Percentiles rank a stretch among this genome's conserved stretches.
phyloP scores from a whole-genome alignment of 352 stramenopile genomes.

The Globisporangium radiosum region DNA sequence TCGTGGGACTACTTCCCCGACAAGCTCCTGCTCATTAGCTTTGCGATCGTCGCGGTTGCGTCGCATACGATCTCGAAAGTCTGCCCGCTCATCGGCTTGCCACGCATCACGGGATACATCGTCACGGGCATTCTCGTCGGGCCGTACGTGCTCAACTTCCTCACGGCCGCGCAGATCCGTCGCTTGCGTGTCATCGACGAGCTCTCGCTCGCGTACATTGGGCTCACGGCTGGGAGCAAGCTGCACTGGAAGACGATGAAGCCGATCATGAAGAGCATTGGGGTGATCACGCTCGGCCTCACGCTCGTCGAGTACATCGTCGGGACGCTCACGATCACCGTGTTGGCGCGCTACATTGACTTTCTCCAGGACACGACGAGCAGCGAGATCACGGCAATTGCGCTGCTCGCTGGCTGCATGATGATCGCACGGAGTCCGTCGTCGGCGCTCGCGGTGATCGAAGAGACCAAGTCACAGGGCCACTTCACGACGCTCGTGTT shows the following conservation, averaged over 20 bases:
- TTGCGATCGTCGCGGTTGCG: constrained; percentile 52
- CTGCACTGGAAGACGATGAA: constrained; percentile 58
- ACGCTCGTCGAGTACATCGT: constrained; percentile 59
- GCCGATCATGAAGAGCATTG: constrained; percentile 55
- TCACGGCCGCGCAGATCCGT: constrained; percentile 35
- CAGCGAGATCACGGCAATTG: constrained; percentile 55
- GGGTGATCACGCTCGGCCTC: constrained; percentile 38
- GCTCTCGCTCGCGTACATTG: constrained; percentile 59
- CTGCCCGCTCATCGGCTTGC: constrained; percentile 48
- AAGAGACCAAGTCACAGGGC: constrained; percentile 55
- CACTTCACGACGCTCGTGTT: constrained; percentile 70
- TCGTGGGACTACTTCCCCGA: constrained; percentile 52
- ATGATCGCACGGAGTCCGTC: constrained; percentile 66
- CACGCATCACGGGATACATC: constrained; percentile 62
- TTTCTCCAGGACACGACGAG: constrained; percentile 55
- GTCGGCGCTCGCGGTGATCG: constrained; percentile 59
- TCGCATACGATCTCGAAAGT: constrained; percentile 58
- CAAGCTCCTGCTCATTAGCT: constrained; percentile 38
- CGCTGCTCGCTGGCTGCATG: constrained; percentile 56
- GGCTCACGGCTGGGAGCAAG: constrained; percentile 51
- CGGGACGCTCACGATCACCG: constrained; percentile 53
- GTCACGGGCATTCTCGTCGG: constrained; percentile 55
- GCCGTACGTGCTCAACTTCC: constrained; percentile 56
- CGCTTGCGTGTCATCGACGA: constrained; percentile 59
- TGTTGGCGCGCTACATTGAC: constrained; percentile 50